Base-by-base conservation (phyloP, 768 basidiomycete species). In the Lactifluus pinguis region DNA sequence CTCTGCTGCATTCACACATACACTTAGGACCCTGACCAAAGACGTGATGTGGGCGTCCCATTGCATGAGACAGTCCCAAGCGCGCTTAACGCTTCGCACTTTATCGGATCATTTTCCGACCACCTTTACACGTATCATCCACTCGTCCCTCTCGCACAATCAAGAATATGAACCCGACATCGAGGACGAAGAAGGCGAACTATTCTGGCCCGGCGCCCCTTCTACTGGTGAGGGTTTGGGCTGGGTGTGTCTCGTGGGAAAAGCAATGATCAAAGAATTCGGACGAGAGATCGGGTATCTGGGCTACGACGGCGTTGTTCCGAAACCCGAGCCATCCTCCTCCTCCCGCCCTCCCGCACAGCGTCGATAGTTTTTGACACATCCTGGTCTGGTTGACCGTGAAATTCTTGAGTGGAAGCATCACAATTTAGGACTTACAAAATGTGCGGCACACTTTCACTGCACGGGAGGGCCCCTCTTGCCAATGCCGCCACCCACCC, bases 211-310 rank as follows among this genome's bases (percentile, higher is more conserved):
- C 0, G 84, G 84, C 47, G 85, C 88, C 67, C 77, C 80, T 39
- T 76, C 83, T 60, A 86, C 80, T 34, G 87, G 87, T 47, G 86
- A 89, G 70, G 89, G 89, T 52, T 77, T 92, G 34, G 89, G 85
- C 21, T 92, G 89, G 89, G 83, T 90, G n/a, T 91, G 89, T 71
- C 76, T 87, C 32, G 85, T 92, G 83, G 89, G 88, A 66, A 87
- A 86, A 69, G 85, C 88, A 44, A 92, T 92, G 89, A 82, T 92
- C 68, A 83, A 80, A 66, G 89, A 92, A 68, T 86, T 88, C 67
- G 87, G 88, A 63, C 84, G 83, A 68, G 78, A 83, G 38, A 83
- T 85, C 72, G 86, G 85, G 11, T 92, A 91, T 74, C 76, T 74
- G 59, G 87, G 89, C 34, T 71, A 87, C 17, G 80, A 83, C 19